A percentile compares a stretch with the other conserved stretches of the same genome.
Conservation (phyloP, 179 eudicot genomes). For the Silene noctiflora region DNA sequence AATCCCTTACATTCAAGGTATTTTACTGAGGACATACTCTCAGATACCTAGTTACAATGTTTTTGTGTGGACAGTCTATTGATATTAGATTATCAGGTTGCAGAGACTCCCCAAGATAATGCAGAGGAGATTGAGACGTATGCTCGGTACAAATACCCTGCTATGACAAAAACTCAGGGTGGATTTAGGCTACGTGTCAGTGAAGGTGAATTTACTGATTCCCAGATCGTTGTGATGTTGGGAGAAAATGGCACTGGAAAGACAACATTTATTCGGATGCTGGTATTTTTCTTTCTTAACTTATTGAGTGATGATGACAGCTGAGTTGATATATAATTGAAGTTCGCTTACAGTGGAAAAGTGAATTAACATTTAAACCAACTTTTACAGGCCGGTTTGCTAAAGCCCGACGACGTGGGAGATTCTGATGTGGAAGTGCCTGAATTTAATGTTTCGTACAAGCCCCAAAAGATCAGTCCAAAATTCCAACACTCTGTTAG, state of each 20-base stretch:
- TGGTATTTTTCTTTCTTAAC: slow-evolving; percentile 46
- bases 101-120: slow-evolving; percentile 91
- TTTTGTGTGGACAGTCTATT: slow-evolving; percentile 6
- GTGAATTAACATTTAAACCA: not conserved
- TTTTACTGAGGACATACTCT: not conserved
- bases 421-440: slow-evolving; percentile 81
- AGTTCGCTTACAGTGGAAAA: not conserved
- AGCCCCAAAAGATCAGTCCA: slow-evolving; percentile 97
- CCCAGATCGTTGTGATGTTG: slow-evolving; percentile 93
- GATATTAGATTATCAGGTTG: slow-evolving; percentile 51
- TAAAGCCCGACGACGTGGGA: slow-evolving; percentile 78
- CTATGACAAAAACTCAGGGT: slow-evolving; percentile 90
- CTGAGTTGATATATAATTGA: not conserved
- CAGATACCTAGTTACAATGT: not conserved
- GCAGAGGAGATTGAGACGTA: slow-evolving; percentile 88
- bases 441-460: slow-evolving; percentile 89
- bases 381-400: slow-evolving; percentile 71
- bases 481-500: slow-evolving; percentile 62
- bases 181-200: slow-evolving; percentile 67
- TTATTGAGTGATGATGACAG: not conserved
- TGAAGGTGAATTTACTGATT: slow-evolving; percentile 97
- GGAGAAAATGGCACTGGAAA: slow-evolving; percentile 99
- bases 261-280: slow-evolving; percentile 94
- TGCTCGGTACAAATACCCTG: slow-evolving; percentile 88
- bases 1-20: slow-evolving; percentile 96